A percentile compares a stretch with the other conserved stretches of the same genome.
These are phyloP conservation scores for Raphanus raphanistrum DNA, from an alignment of 345 rosid species.

Conservation along the genomic window DNA sequence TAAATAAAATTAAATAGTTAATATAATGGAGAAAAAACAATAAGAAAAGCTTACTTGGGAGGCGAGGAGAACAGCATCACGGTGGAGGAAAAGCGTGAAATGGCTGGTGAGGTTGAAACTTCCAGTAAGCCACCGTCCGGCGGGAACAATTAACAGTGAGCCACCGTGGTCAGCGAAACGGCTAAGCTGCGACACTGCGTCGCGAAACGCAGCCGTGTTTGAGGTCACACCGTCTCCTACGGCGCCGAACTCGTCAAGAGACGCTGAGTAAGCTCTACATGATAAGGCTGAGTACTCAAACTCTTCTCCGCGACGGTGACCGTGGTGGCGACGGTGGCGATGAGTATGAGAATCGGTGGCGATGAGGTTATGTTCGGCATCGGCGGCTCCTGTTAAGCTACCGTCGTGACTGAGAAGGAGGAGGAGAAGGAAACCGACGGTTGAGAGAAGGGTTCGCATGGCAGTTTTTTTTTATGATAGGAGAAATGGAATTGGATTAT, in stretches of 20 bases:
- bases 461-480: slow-evolving; percentile 10
- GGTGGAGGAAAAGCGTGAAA: slow-evolving; percentile 78
- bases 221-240: slow-evolving; percentile 78
- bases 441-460: slow-evolving; percentile 28
- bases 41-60: slow-evolving; percentile 52
- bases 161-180: slow-evolving; percentile 61
- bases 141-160: slow-evolving; percentile 70
- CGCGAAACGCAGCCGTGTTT: slow-evolving; percentile 69
- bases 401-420: slow-evolving; percentile 15
- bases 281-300: slow-evolving; percentile 54
- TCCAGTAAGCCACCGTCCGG: slow-evolving; percentile 88
- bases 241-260: slow-evolving; percentile 77
- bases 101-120: slow-evolving; percentile 87
- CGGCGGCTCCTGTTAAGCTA: slow-evolving; percentile 4
- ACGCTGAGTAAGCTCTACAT: slow-evolving; percentile 75
- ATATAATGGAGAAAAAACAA: background rate
- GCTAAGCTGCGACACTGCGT: slow-evolving; percentile 64
- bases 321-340: slow-evolving; percentile 42
- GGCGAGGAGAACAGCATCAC: slow-evolving; percentile 81
- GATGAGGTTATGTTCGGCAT: slow-evolving; percentile 19
- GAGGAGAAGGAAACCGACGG: slow-evolving; percentile 12
- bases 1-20: background rate
- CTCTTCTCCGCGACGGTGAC: slow-evolving; percentile 40
- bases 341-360: slow-evolving; percentile 25
- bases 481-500: slow-evolving; percentile 16